These are phyloP conservation scores for Oemleria cerasiformis DNA, from an alignment of 306 rosid species.

Conservation along the genomic window DNA sequence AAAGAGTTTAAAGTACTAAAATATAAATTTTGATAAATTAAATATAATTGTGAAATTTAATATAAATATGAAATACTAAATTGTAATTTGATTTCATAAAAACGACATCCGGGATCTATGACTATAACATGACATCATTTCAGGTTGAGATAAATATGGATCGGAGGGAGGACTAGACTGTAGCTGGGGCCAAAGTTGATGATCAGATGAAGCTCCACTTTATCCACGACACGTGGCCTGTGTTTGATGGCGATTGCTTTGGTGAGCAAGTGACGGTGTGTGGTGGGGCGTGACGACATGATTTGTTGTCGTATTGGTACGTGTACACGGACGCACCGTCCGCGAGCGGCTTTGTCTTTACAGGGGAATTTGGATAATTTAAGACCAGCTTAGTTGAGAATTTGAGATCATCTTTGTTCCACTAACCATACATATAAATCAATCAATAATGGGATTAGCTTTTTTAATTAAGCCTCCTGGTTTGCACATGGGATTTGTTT, in stretches of 20 bases:
- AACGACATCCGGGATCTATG: no score
- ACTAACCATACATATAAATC: not conserved
- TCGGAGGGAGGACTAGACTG: no score
- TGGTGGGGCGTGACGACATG: constrained; percentile 3
- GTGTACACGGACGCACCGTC: constrained; percentile 15
- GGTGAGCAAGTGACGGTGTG: not conserved
- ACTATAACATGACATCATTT: no score
- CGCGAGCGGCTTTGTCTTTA: constrained; percentile 9
- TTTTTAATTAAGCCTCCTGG: not conserved
- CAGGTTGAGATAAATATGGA: not conserved
- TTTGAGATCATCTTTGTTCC: not conserved
- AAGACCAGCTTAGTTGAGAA: not conserved
- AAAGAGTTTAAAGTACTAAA: no score
- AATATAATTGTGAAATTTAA: no score
- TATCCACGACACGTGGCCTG: constrained; percentile 4
- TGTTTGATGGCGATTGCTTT: not conserved
- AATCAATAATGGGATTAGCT: not conserved
- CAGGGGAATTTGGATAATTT: not conserved
- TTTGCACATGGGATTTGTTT: not conserved
- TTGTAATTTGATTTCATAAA: no score
- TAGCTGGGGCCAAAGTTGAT: no score
- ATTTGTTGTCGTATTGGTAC: not conserved
- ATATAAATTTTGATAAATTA: no score
- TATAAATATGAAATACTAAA: no score
- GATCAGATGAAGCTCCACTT: not conserved